Conservation (phyloP, 192 early-diverging fungal genomes). For the Rhizophagus prolifer region DNA sequence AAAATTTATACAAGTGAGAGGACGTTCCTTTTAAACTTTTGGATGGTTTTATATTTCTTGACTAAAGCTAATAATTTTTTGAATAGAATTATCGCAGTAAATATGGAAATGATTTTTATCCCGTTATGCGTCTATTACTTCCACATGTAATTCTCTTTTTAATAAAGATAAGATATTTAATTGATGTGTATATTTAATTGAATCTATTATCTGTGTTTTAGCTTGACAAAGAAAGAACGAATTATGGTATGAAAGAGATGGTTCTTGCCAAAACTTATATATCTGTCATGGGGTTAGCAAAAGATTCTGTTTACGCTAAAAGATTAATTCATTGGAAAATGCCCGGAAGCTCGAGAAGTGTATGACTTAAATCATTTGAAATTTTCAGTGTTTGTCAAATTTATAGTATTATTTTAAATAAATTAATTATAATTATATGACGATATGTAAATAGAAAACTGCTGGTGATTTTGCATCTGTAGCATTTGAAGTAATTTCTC, state of each 20-base stretch:
- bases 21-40: background rate
- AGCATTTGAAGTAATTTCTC: conserved; percentile 45
- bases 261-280: conserved; percentile 66
- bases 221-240: conserved; percentile 56
- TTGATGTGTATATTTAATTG: background rate
- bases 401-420: background rate
- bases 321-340: conserved; percentile 60
- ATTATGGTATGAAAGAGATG: conserved; percentile 68
- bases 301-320: conserved; percentile 58
- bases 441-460: conserved; percentile 35
- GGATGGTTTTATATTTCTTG: background rate
- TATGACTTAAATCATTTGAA: background rate
- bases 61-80: too few relatives aligned
- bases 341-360: conserved; percentile 38
- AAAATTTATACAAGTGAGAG: conserved; percentile 7
- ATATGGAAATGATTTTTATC: conserved; percentile 19
- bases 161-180: background rate
- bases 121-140: conserved; percentile 40
- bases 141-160: conserved; percentile 34
- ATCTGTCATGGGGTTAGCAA: conserved; percentile 55
- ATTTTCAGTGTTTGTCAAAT: background rate
- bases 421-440: background rate
- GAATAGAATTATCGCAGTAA: conserved; percentile 10
- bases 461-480: conserved; percentile 66
- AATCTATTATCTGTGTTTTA: conserved; percentile 9